phyloP scores from a whole-genome alignment of 169 alveolate genomes.

The Plasmodium inui region DNA sequence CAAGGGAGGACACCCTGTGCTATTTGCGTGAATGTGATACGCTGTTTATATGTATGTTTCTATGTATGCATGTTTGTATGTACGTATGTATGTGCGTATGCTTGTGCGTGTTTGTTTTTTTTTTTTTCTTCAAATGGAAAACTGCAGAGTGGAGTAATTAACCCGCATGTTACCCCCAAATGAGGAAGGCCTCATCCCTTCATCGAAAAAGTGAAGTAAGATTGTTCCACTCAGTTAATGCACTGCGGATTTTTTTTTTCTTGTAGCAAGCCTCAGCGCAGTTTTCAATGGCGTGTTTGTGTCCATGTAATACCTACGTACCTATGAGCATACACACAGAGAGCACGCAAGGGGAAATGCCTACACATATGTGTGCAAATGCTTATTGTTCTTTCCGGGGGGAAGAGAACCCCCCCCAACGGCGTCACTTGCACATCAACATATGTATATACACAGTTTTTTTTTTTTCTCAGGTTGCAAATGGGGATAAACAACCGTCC shows the following conservation, averaged over 20 bases:
- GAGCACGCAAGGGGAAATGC: background rate
- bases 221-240: background rate
- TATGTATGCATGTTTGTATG: background rate
- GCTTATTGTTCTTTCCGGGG: background rate
- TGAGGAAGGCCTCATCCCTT: background rate
- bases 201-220: background rate
- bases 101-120: background rate
- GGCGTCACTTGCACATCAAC: background rate
- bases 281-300: background rate
- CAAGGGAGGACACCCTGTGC: background rate
- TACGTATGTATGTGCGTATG: background rate
- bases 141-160: background rate
- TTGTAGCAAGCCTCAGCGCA: background rate
- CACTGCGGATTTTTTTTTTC: background rate
- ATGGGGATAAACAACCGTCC: background rate
- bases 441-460: background rate
- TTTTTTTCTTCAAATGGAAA: no score
- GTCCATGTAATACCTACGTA: background rate
- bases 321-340: background rate
- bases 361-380: background rate
- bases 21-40: background rate
- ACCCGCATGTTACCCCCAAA: background rate
- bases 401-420: background rate
- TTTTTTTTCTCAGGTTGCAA: background rate
- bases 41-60: background rate